Base-by-base conservation (phyloP, 345 rosid species). In the Clarkia xantiana region DNA sequence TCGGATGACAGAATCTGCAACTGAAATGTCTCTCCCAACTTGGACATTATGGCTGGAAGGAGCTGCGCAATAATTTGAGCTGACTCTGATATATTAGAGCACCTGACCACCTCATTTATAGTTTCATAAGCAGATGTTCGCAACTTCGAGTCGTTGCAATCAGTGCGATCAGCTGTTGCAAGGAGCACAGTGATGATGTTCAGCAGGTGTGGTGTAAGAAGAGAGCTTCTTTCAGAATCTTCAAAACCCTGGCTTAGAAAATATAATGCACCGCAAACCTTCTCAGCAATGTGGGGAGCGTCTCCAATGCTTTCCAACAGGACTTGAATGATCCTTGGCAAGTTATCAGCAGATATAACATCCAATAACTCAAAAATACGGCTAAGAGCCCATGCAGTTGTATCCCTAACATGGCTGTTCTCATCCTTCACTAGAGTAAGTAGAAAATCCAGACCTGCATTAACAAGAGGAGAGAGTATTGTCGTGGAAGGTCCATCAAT, bases 351-450 rank as follows among this genome's bases (percentile, higher is more conserved):
- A 39, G 93, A 63, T 45, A 86, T 80, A 29, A 84, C 72, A 63
- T 91, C 96, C 74, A 91, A 57, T 56, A 91, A 69, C 80, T 91
- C 96, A 67, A 91, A 91, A 57, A 84, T 71, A 14, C 96, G 86
- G 53, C 94, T 66, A 39, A 91, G 82, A 49, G 98, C 76, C 98
- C 96, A 90, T 10, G 96, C 96, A 40, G 94, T 86, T 36, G 98
- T 81, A 63, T 90, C 96, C 67, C 81, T 81, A 60, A 91, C 98
- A 44, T 91, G 96, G 55, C 75, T 91, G 70, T 84, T 86, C 57
- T 55, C 83, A 64, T 91, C 96, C 63, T 66, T 79, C 77, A 77
- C 84, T 40, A 94, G 83, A 40, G 60, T 73, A 19, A 91, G 83
- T 55, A 86, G 78, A 68, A 91, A 91, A 16, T 70, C 87, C 47